Evolutionary conservation across 108 stramenopile genomes (phyloP).

Genomic region (Discostella stelligeroides): DNA sequence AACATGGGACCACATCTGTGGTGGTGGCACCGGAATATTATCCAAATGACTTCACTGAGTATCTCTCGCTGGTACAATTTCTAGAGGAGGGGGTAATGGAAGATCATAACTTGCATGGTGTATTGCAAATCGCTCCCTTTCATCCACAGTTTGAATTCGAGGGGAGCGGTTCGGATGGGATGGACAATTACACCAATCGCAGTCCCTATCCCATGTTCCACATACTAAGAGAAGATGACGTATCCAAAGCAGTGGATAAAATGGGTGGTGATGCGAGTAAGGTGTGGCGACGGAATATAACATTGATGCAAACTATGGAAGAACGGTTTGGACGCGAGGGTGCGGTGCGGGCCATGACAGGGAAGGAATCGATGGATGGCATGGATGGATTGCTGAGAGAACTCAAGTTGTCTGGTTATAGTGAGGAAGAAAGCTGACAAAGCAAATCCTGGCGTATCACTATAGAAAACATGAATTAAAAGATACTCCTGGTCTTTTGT

Average conservation of each 20-base stretch:
- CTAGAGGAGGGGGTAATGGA: conserved; percentile 64
- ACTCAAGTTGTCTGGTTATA: too few species aligned
- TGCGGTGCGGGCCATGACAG: conserved; percentile 51
- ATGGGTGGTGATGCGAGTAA: conserved; percentile 72
- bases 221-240: conserved; percentile 80
- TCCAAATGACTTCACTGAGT: conserved; percentile 62
- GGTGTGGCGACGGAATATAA: conserved; percentile 78
- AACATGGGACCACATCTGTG: conserved; percentile 65
- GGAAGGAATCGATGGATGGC: conserved; percentile 16
- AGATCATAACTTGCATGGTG: conserved; percentile 51
- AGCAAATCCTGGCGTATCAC: too few species aligned
- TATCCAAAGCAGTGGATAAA: conserved; percentile 62
- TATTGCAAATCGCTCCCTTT: conserved; percentile 79
- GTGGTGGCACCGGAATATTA: conserved; percentile 75
- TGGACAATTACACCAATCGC: conserved; percentile 81
- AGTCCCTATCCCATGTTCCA: conserved; percentile 86
- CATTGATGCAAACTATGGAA: conserved; percentile 59
- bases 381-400: conserved; percentile 36
- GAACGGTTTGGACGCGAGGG: conserved; percentile 47
- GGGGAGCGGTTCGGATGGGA: conserved; percentile 30
- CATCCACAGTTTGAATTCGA: conserved; percentile 79
- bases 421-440: too few species aligned
- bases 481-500: too few species aligned
- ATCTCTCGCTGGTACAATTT: conserved; percentile 54
- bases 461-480: too few species aligned